Evolutionary conservation across 805 yeast species (phyloP), one percentile per base, ranked within the genome.

Genomic region (Candida coquimbonensis): DNA sequence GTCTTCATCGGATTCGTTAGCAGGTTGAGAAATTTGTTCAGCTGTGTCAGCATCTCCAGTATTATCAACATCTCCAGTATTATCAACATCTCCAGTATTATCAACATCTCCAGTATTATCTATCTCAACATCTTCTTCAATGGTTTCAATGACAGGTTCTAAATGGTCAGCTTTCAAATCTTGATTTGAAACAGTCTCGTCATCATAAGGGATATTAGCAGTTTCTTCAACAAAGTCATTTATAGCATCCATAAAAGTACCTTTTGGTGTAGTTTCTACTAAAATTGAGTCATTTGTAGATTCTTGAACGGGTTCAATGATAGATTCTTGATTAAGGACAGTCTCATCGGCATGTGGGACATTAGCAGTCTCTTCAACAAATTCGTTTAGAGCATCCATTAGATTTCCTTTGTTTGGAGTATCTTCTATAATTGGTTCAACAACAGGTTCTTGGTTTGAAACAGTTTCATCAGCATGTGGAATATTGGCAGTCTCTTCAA

Each of bases 181-280:
- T 24, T 25, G 16, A 3, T 32, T 33, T 4, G 19, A 5, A 3
- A 25, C 17, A 9, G 44, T 36, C 14, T 40, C 43, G 24, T 40
- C 43, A 17, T 19, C 38, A 32, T 36, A 32, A 13, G 47, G 40
- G 24, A 40, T 11, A 14, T 45, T 38, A 7, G 44, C 44, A 9
- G 44, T 42, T 17, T 41, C 45, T 31, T 42, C 48, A 38, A 46
- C 45, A 36, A 46, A 39, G 14, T 39, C 31, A 12, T 43, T 34
- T 4, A 43, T 14, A 12, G 44, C 44, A 38, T 40, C 33, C 8
- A 34, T 14, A 13, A 44, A 9, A 33, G 31, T 37, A 11, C 31
- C 31, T 29, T 29, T 13, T 14, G 36, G 9, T n/a, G 12, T 9
- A 17, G 36, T 29, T 11, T 29, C 14, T 8, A 5, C 12, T 27